A percentile compares a stretch with the other conserved stretches of the same genome.
phyloP scores from a whole-genome alignment of 108 stramenopile genomes.

The Pseudonitzschia multistriata region DNA sequence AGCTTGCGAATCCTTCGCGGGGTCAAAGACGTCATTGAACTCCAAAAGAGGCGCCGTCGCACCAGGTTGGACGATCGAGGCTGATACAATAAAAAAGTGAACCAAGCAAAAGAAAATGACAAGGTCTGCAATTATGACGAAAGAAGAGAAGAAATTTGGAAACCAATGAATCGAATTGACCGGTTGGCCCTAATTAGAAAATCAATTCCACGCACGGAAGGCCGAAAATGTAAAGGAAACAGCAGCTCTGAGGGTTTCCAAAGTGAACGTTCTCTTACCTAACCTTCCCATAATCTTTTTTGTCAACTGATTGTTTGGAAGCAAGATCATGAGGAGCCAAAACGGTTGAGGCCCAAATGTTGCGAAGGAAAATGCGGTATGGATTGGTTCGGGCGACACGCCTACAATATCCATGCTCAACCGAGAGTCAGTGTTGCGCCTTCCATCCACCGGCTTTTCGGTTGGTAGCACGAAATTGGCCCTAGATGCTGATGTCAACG shows the following conservation, averaged over 20 bases:
- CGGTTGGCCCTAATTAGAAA: neutral
- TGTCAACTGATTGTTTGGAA: slow-evolving; percentile 59
- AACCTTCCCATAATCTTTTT: slow-evolving; percentile 64
- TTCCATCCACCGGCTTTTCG: neutral
- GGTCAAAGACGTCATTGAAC: slow-evolving; percentile 88
- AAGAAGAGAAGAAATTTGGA: neutral
- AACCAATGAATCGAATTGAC: neutral
- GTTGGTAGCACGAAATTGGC: neutral
- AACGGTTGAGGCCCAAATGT: slow-evolving; percentile 83
- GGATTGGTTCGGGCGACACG: slow-evolving; percentile 55
- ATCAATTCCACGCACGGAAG: neutral
- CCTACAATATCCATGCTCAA: slow-evolving; percentile 27
- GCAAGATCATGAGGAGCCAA: slow-evolving; percentile 75
- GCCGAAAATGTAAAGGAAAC: neutral
- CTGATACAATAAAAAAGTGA: slow-evolving; percentile 78
- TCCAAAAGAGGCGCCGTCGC: slow-evolving; percentile 80
- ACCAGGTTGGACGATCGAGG: slow-evolving; percentile 60
- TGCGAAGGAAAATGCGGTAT: slow-evolving; percentile 73
- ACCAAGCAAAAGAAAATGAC: slow-evolving; percentile 61
- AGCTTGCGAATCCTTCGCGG: slow-evolving; percentile 69
- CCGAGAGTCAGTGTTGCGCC: neutral
- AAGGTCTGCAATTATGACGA: slow-evolving; percentile 31
- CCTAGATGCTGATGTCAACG: neutral
- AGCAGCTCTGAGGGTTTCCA: neutral
- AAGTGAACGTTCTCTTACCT: slow-evolving; percentile 7